Conservation (phyloP, 306 rosid genomes). For the Vicia sativa region DNA sequence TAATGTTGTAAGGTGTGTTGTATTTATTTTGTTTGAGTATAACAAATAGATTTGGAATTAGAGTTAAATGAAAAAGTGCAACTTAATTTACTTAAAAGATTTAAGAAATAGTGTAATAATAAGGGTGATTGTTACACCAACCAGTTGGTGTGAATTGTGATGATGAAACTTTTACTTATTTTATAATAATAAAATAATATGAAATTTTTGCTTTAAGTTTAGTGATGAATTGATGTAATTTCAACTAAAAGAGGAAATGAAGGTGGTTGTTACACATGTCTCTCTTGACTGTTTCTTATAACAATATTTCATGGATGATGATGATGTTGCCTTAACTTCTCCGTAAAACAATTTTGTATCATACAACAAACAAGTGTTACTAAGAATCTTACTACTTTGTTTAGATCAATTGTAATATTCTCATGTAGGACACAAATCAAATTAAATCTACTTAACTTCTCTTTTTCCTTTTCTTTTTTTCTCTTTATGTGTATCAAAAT, state of each 20-base stretch:
- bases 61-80: background rate
- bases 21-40: too few relatives aligned
- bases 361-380: conserved; percentile 43
- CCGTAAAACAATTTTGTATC: conserved; percentile 42
- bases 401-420: conserved; percentile 20
- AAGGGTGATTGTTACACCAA: conserved; percentile 9
- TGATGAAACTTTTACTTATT: background rate
- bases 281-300: conserved; percentile 51
- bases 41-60: too few relatives aligned
- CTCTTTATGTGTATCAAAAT: background rate
- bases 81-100: background rate
- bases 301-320: conserved; percentile 2
- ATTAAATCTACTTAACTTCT: conserved; percentile 31
- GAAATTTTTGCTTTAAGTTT: conserved; percentile 33
- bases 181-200: conserved; percentile 8
- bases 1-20: too few relatives aligned
- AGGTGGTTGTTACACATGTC: conserved; percentile 37
- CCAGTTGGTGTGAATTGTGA: conserved; percentile 39
- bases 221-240: conserved; percentile 27
- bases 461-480: conserved; percentile 26
- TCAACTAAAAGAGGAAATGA: conserved; percentile 24
- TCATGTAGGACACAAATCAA: conserved; percentile 12
- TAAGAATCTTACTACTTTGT: conserved; percentile 20
- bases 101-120: background rate
- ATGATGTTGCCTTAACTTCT: conserved; percentile 51